Conservation (phyloP, 495 filamentous ascomycete species). For the Penicillium cosmopolitanum region DNA sequence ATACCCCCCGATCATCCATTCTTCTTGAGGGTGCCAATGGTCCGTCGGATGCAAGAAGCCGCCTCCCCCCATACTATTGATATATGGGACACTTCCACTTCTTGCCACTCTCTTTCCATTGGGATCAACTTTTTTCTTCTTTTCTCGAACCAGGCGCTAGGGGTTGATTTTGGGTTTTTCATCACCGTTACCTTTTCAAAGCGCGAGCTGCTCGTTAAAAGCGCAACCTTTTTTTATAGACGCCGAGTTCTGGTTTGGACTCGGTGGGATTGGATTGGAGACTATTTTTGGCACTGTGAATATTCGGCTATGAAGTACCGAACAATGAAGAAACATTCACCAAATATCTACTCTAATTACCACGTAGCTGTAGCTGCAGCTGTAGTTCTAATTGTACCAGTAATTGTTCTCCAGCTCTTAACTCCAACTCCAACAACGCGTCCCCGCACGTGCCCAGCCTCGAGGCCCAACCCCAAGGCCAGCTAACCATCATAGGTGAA, state of each 20-base stretch:
- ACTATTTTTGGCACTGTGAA: conserved; percentile 21
- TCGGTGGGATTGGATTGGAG: conserved; percentile 20
- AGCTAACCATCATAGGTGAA: neutral
- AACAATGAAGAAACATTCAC: conserved; percentile 8
- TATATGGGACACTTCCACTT: conserved; percentile 7
- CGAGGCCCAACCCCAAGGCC: neutral
- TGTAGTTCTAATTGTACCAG: neutral
- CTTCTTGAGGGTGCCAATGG: conserved; percentile 1
- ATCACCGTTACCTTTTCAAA: conserved; percentile 23
- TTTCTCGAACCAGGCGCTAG: conserved; percentile 41
- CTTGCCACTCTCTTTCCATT: conserved; percentile 21
- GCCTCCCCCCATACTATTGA: conserved; percentile 3
- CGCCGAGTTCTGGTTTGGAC: conserved; percentile 16
- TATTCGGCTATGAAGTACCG: conserved; percentile 34
- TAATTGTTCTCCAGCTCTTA: neutral
- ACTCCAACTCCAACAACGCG: neutral
- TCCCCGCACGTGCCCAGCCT: conserved; percentile 15
- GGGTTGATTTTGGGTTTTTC: conserved; percentile 43
- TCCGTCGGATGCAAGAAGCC: conserved; percentile 6
- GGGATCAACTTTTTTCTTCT: conserved; percentile 21
- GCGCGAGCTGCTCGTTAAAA: conserved; percentile 31
- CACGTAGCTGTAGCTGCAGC: neutral
- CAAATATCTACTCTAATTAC: neutral
- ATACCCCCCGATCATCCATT: neutral
- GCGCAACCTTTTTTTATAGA: conserved; percentile 30